Evolutionary conservation across 345 rosid species (phyloP), one percentile per base, ranked within the genome.

Genomic region (Sisymbrium irio): DNA sequence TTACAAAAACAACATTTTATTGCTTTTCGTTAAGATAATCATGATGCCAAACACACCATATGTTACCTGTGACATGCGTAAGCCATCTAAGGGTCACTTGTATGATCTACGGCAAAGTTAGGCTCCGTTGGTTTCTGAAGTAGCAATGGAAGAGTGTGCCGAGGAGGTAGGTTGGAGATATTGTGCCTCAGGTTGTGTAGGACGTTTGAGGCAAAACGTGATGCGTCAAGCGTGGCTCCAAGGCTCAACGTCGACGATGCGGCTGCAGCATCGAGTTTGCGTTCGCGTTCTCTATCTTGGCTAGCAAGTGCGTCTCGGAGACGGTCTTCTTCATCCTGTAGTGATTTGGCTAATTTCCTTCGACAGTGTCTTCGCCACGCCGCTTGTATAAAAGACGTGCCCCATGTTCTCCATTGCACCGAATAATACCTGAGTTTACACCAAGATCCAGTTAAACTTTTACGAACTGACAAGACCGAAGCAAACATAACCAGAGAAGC

Each of bases 61-160:
- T n/a, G 49, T 54, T 54, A 28, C 36, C 0, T 7, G 32, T 22
- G 6, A 9, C 8, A 47, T 18, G 40, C 10, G 28, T 40, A 39
- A 54, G 37, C 20, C 2, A 25, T 37, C 49, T 61, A 71, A 71
- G 49, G 41, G 51, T 49, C 61, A 61, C 22, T 60, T 27, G 75
- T 41, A 42, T 28, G 51, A 56, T n/a, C 6, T 17, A 44, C 64
- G 32, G 60, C 33, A 56, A 84, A 84, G 36, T 79, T 78, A 30
- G 85, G 87, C 14, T 84, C 85, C 1, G 80, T 44, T 8, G 85
- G 87, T 62, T 84, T 84, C 40, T 59, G 82, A 61, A 83, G 85
- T 12, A 84, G 37, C 56, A 77, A 10, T 22, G 84, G 75, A 40
- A 82, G 81, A 53, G 54, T 75, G 78, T 19, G 74, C 53, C 71